These are phyloP conservation scores for Phytophthora lateralis DNA, from an alignment of 352 stramenopile genomes.

Conservation along the genomic window DNA sequence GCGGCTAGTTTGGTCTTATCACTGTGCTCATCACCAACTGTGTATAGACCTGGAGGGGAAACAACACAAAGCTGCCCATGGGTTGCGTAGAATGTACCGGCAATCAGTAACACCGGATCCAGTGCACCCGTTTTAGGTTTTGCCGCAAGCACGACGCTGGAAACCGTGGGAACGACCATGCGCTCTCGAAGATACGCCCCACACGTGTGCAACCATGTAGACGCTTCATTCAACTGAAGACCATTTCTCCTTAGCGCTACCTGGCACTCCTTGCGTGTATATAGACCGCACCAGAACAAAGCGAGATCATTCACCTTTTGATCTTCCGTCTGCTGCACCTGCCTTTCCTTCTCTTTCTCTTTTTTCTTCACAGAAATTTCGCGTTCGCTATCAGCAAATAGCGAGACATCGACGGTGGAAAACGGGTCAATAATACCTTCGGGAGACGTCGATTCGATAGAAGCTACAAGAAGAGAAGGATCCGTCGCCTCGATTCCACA, in stretches of 20 bases:
- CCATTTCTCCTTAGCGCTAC: slow-evolving; percentile 59
- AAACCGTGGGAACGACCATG: slow-evolving; percentile 49
- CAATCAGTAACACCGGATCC: slow-evolving; percentile 77
- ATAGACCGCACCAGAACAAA: slow-evolving; percentile 70
- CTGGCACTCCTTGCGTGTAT: slow-evolving; percentile 58
- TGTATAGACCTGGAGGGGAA: slow-evolving; percentile 65
- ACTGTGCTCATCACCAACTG: slow-evolving; percentile 38
- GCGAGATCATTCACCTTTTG: slow-evolving; percentile 48
- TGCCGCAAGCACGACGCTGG: slow-evolving; percentile 33
- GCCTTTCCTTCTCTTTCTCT: slow-evolving; percentile 17
- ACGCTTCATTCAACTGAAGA: slow-evolving; percentile 45
- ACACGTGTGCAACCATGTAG: slow-evolving; percentile 52
- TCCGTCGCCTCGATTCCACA: slow-evolving; percentile 3
- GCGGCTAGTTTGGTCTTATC: slow-evolving; percentile 49
- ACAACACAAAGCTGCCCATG: slow-evolving; percentile 65
- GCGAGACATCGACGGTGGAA: slow-evolving; percentile 37
- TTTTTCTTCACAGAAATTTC: slow-evolving; percentile 31
- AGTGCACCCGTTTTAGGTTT: slow-evolving; percentile 45
- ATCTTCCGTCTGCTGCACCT: slow-evolving; percentile 30
- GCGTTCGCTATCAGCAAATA: slow-evolving; percentile 36
- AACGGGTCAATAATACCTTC: slow-evolving; percentile 35
- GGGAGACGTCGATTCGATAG: slow-evolving; percentile 9
- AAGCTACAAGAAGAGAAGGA: not conserved
- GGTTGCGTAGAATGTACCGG: slow-evolving; percentile 73
- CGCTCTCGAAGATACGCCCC: slow-evolving; percentile 48